These are phyloP conservation scores for Komagataella pseudopastoris DNA, from an alignment of 805 yeast genomes.

Conservation along the genomic window DNA sequence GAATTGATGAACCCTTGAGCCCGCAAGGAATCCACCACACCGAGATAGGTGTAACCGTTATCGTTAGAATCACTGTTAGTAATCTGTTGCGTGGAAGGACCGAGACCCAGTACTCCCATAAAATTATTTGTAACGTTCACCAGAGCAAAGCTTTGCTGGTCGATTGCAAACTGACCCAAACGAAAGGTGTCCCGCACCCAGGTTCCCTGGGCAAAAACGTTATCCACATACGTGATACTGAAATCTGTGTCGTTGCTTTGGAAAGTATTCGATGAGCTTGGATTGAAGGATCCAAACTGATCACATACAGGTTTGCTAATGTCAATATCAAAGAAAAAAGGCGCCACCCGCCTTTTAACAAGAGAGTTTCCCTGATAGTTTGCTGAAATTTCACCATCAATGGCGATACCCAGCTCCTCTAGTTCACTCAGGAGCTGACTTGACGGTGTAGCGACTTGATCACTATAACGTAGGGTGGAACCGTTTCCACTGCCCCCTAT, in stretches of 20 bases:
- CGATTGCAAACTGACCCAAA: conserved; percentile 33
- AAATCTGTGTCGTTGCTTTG: conserved; percentile 25
- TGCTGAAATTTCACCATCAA: background rate
- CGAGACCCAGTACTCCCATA: conserved; percentile 65
- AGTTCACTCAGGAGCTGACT: background rate
- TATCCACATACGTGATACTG: conserved; percentile 32
- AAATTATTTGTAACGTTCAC: conserved; percentile 52
- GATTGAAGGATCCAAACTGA: conserved; percentile 33
- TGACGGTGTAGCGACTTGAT: background rate
- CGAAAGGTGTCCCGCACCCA: conserved; percentile 54
- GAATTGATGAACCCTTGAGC: conserved; percentile 41
- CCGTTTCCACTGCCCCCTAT: background rate
- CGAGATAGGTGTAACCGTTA: conserved; percentile 33
- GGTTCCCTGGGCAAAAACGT: conserved; percentile 30
- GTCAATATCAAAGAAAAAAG: background rate
- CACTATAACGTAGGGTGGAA: background rate
- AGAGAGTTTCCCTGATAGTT: background rate
- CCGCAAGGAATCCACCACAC: conserved; percentile 52
- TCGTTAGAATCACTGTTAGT: conserved; percentile 18
- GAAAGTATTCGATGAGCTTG: conserved; percentile 24
- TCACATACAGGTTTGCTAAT: conserved; percentile 17
- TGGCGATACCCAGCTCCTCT: background rate
- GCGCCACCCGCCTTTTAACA: background rate
- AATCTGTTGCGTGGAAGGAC: conserved; percentile 54
- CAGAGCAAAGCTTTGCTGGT: conserved; percentile 55